These are phyloP conservation scores for Eucalyptus lansdowneana DNA, from an alignment of 345 rosid species.

Conservation along the genomic window DNA sequence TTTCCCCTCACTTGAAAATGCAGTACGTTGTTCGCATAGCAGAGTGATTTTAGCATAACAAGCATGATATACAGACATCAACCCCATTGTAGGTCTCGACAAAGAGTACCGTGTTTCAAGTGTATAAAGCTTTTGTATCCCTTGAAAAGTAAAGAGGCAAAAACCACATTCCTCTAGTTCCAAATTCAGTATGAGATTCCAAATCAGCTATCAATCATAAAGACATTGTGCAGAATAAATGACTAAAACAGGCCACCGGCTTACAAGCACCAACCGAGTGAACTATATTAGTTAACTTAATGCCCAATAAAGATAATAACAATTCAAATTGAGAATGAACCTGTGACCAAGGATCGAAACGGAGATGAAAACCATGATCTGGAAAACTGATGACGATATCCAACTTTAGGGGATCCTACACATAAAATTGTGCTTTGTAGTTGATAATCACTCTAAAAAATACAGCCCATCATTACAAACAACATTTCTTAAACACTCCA, in stretches of 20 bases:
- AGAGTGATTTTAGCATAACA: not conserved
- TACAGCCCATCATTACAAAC: not conserved
- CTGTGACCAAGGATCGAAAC: conserved; percentile 99
- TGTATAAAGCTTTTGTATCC: not conserved
- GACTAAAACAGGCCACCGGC: not conserved
- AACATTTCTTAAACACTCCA: not conserved
- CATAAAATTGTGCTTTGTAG: not conserved
- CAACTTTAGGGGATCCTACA: conserved; percentile 78
- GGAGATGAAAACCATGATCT: conserved; percentile 94
- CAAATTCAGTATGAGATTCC: not conserved
- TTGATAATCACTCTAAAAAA: not conserved
- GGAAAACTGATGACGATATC: conserved; percentile 96
- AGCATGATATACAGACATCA: not conserved
- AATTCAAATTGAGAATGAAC: conserved; percentile 4
- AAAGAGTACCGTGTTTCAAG: not conserved
- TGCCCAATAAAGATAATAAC: not conserved
- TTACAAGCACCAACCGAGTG: not conserved
- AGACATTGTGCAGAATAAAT: not conserved
- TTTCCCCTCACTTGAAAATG: not conserved
- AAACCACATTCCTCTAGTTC: not conserved
- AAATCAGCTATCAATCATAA: not conserved
- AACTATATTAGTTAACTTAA: not conserved
- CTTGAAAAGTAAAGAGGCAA: not conserved
- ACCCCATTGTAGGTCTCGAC: not conserved
- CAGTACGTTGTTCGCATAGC: not conserved